Evolutionary conservation across 2,329 filamentous ascomycete genomes (phyloP).

Genomic region (Cytospora leucostoma): DNA sequence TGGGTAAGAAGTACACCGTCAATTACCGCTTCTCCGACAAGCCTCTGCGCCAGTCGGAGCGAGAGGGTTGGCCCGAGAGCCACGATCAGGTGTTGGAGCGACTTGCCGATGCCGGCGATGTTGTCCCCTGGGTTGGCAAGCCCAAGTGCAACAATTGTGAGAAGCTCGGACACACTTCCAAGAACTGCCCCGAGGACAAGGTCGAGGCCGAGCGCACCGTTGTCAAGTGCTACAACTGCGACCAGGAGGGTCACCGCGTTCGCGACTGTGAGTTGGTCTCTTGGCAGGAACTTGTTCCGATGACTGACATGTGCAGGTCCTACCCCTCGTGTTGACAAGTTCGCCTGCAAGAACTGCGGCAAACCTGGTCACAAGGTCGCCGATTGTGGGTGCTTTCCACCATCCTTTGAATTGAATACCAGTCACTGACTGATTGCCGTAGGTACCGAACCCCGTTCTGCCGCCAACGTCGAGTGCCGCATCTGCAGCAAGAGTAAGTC

Average conservation of each 20-base stretch:
- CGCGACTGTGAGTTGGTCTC: slow-evolving; percentile 63
- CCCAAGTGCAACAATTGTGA: slow-evolving; percentile 65
- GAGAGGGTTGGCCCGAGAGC: slow-evolving; percentile 59
- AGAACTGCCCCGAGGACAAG: slow-evolving; percentile 61
- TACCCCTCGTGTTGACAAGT: slow-evolving; percentile 62
- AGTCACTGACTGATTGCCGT: slow-evolving; percentile 30
- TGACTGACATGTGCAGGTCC: slow-evolving; percentile 46
- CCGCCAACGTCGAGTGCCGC: slow-evolving; percentile 64
- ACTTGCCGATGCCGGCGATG: slow-evolving; percentile 66
- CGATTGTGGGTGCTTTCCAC: slow-evolving; percentile 47
- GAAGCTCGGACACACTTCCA: slow-evolving; percentile 63
- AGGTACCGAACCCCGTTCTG: slow-evolving; percentile 60
- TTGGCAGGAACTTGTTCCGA: background rate
- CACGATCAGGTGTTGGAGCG: slow-evolving; percentile 63
- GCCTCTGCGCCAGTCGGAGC: slow-evolving; percentile 60
- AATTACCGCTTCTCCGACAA: slow-evolving; percentile 62
- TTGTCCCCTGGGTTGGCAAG: slow-evolving; percentile 56
- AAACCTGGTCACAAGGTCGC: slow-evolving; percentile 52
- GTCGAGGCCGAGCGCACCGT: slow-evolving; percentile 47
- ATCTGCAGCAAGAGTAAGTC: slow-evolving; percentile 63
- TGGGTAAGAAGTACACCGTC: slow-evolving; percentile 65
- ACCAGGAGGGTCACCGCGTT: slow-evolving; percentile 63
- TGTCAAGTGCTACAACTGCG: slow-evolving; percentile 67
- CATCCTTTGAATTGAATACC: background rate
- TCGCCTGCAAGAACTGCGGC: slow-evolving; percentile 69